Conservation (phyloP, 371 early-diverging fungal species). For the Parasitella parasitica region DNA sequence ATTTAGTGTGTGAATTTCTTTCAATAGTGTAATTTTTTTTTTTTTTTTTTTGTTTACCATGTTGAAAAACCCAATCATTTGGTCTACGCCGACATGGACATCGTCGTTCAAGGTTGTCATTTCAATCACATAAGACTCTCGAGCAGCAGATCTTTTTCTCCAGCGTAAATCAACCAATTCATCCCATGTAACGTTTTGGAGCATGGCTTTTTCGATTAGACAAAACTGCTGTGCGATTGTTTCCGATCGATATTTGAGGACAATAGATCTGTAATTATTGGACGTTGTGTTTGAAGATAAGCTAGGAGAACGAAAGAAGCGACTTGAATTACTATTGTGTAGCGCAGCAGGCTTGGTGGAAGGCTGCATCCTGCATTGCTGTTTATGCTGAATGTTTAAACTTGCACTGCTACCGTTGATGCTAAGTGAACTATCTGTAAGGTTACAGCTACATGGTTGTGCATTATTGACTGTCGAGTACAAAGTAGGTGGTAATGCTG, state of each 20-base stretch:
- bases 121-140: constrained; percentile 2
- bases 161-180: constrained; percentile 57
- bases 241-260: constrained; percentile 44
- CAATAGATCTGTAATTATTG: constrained; percentile 31
- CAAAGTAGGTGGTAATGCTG: background rate
- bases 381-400: background rate
- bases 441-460: background rate
- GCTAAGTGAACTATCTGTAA: background rate
- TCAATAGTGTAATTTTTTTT: background rate
- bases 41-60: constrained; percentile 22
- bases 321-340: background rate
- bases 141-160: constrained; percentile 27
- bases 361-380: background rate
- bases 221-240: constrained; percentile 55
- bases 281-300: background rate
- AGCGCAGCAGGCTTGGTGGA: background rate
- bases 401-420: background rate
- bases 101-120: constrained; percentile 3
- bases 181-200: constrained; percentile 57
- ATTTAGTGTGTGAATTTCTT: too few relatives aligned
- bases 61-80: constrained; percentile 43
- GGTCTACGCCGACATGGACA: constrained; percentile 26
- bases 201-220: constrained; percentile 52
- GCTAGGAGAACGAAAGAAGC: background rate
- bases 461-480: constrained; percentile 1